Conservation (phyloP, 2,329 filamentous ascomycete genomes). For the Aspergillus pseudoterreus region DNA sequence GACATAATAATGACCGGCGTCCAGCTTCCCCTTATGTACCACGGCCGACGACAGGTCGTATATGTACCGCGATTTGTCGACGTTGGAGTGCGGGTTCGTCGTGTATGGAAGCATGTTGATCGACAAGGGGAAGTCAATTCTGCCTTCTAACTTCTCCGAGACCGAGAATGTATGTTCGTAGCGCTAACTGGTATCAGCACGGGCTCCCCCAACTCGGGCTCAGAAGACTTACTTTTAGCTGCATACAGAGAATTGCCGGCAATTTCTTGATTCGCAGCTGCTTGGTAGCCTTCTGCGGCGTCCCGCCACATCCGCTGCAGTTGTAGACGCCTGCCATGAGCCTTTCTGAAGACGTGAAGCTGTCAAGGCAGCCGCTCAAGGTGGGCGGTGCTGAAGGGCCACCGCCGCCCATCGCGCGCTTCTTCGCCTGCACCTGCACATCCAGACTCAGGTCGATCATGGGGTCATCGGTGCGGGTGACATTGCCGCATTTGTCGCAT, state of each 20-base stretch:
- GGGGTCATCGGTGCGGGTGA: slow-evolving; percentile 78
- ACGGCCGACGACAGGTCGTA: slow-evolving; percentile 89
- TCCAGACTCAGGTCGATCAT: slow-evolving; percentile 89
- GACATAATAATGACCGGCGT: slow-evolving; percentile 88
- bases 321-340: slow-evolving; percentile 72
- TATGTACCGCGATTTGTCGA: slow-evolving; percentile 55
- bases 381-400: slow-evolving; percentile 47
- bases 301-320: slow-evolving; percentile 73
- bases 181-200: slow-evolving; percentile 39
- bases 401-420: slow-evolving; percentile 39
- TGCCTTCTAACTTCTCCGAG: slow-evolving; percentile 82
- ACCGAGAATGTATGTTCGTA: slow-evolving; percentile 74
- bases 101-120: slow-evolving; percentile 92
- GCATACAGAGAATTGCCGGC: slow-evolving; percentile 85
- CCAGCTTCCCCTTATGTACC: slow-evolving; percentile 88
- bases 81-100: slow-evolving; percentile 51
- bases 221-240: slow-evolving; percentile 68
- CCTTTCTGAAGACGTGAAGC: slow-evolving; percentile 82
- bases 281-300: slow-evolving; percentile 72
- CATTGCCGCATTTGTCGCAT: slow-evolving; percentile 80
- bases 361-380: slow-evolving; percentile 73
- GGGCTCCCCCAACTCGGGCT: not conserved
- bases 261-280: slow-evolving; percentile 79
- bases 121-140: slow-evolving; percentile 78
- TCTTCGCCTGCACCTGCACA: slow-evolving; percentile 68